These are phyloP conservation scores for Cyberlindnera nakhonratchasimensis DNA, from an alignment of 805 yeast species.

Conservation along the genomic window DNA sequence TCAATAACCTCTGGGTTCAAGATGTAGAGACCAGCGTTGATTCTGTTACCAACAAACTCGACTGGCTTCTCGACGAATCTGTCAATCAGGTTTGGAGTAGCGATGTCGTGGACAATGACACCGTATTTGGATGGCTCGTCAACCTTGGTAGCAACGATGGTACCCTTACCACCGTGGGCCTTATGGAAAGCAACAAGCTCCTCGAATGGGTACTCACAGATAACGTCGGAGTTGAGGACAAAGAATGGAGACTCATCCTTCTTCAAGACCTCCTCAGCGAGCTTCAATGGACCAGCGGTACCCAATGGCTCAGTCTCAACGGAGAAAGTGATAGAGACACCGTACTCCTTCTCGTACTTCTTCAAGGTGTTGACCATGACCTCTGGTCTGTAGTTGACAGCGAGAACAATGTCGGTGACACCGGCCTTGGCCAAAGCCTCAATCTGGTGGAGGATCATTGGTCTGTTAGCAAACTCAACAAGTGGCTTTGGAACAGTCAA, in stretches of 20 bases:
- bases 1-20: slow-evolving; percentile 97
- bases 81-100: slow-evolving; percentile 92
- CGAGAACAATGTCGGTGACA: slow-evolving; percentile 96
- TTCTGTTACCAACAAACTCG: slow-evolving; percentile 99
- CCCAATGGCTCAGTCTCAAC: slow-evolving; percentile 99
- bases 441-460: slow-evolving; percentile 98
- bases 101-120: slow-evolving; percentile 97
- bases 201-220: slow-evolving; percentile 96
- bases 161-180: slow-evolving; percentile 96
- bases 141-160: slow-evolving; percentile 98
- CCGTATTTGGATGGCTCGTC: slow-evolving; percentile 99
- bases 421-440: slow-evolving; percentile 98
- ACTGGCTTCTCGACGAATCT: slow-evolving; percentile 99
- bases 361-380: slow-evolving; percentile 95
- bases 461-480: slow-evolving; percentile 98
- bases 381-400: slow-evolving; percentile 99
- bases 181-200: slow-evolving; percentile 91
- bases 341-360: slow-evolving; percentile 92
- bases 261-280: slow-evolving; percentile 89
- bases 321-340: slow-evolving; percentile 92
- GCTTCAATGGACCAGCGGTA: slow-evolving; percentile 98
- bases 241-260: slow-evolving; percentile 97
- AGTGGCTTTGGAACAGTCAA: slow-evolving; percentile 93
- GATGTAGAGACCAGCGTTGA: slow-evolving; percentile 98
- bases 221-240: slow-evolving; percentile 96